These are phyloP conservation scores for Helotiales sp. DNA, from an alignment of 2,329 filamentous ascomycete species.

Conservation along the genomic window DNA sequence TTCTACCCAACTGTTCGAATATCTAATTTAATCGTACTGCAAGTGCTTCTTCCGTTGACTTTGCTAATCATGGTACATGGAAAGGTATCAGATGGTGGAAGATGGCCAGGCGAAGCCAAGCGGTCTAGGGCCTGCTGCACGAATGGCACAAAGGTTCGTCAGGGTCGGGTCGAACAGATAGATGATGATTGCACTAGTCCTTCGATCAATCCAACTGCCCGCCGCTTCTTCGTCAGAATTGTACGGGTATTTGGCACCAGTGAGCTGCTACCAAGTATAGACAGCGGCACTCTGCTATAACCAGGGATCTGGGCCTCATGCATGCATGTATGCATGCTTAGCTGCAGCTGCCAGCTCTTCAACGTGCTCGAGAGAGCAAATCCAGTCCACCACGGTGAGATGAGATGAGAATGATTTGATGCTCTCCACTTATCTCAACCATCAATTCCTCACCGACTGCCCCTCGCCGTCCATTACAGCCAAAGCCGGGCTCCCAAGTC, in stretches of 20 bases:
- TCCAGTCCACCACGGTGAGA: background rate
- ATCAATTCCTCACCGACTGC: conserved; percentile 2
- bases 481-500: background rate
- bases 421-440: conserved; percentile 6
- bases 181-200: conserved; percentile 28
- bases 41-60: background rate
- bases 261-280: conserved; percentile 21
- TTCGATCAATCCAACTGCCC: conserved; percentile 12
- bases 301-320: conserved; percentile 27
- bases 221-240: background rate
- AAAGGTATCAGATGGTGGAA: background rate
- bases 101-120: background rate
- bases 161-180: background rate
- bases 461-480: background rate
- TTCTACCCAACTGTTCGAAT: background rate
- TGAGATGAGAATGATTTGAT: background rate
- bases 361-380: background rate
- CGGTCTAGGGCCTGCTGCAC: background rate
- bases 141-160: background rate
- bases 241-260: background rate
- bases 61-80: background rate
- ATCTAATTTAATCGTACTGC: background rate
- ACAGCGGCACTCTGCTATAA: conserved; percentile 24
- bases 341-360: background rate
- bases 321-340: conserved; percentile 14